Percentiles rank a stretch among this genome's conserved stretches.
Evolutionary conservation across 768 basidiomycete genomes (phyloP).

Genomic region (Cyathus striatus): DNA sequence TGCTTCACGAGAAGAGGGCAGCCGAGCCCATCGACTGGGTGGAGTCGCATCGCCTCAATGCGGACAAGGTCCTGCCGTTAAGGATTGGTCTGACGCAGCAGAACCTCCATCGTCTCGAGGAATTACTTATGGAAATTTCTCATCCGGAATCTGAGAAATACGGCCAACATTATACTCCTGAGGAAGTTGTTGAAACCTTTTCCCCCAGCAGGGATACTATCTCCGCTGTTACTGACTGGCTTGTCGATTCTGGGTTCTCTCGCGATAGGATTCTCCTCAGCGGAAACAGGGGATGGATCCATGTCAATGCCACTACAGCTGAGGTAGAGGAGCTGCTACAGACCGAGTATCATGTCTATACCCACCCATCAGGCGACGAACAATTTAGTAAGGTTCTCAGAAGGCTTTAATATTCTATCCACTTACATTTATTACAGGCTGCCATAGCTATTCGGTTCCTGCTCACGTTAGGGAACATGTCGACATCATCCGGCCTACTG

Average conservation of each 20-base stretch:
- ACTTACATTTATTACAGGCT: constrained; percentile 18
- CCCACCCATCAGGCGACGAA: constrained; percentile 30
- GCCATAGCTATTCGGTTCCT: constrained; percentile 34
- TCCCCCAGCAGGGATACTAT: constrained; percentile 37
- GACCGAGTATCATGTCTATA: constrained; percentile 43
- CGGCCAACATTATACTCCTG: constrained; percentile 43
- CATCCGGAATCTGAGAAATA: constrained; percentile 47
- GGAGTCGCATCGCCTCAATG: constrained; percentile 14
- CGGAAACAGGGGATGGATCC: constrained; percentile 34
- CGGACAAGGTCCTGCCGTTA: constrained; percentile 32
- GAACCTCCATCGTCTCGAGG: constrained; percentile 40
- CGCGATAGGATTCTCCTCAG: constrained; percentile 30
- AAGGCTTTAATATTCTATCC: background rate
- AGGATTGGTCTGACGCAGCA: constrained; percentile 43
- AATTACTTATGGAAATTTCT: constrained; percentile 40
- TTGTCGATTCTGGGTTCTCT: constrained; percentile 34
- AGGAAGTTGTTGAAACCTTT: constrained; percentile 39
- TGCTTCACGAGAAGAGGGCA: constrained; percentile 21
- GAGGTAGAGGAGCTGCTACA: constrained; percentile 37
- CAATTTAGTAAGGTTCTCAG: constrained; percentile 27
- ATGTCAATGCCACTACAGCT: constrained; percentile 32
- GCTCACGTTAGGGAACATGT: constrained; percentile 35
- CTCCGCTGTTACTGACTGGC: constrained; percentile 36
- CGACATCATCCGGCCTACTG: constrained; percentile 34
- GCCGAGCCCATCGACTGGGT: constrained; percentile 21